phyloP scores from a whole-genome alignment of 169 alveolate species.

The Plasmodium blacklocki region DNA sequence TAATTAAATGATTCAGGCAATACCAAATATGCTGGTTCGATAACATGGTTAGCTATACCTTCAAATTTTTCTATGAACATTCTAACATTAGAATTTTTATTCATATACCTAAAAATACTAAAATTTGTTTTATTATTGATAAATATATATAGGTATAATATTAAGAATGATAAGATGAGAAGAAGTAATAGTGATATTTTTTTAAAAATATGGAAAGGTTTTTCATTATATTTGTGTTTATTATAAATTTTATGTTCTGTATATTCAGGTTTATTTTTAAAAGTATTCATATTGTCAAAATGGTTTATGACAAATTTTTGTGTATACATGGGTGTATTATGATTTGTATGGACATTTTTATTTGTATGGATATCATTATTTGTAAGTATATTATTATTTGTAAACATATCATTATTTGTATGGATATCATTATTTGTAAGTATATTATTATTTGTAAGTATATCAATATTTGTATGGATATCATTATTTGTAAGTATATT shows the following conservation, averaged over 20 bases:
- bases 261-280: too few relatives aligned
- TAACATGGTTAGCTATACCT: constrained; percentile 45
- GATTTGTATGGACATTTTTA: too few relatives aligned
- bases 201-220: not conserved
- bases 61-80: constrained; percentile 29
- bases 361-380: too few relatives aligned
- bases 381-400: not conserved
- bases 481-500: not conserved
- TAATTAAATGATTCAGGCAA: constrained; percentile 55
- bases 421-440: not conserved
- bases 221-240: too few relatives aligned
- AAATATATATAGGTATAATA: constrained; percentile 15
- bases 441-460: not conserved
- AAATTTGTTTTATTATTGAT: constrained; percentile 11
- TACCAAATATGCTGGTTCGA: constrained; percentile 54
- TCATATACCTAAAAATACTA: constrained; percentile 24
- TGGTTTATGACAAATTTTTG: too few relatives aligned
- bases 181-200: constrained; percentile 3
- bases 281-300: too few relatives aligned
- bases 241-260: too few relatives aligned
- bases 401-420: not conserved
- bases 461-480: not conserved
- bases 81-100: constrained; percentile 2
- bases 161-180: constrained; percentile 3
- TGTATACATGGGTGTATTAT: too few relatives aligned